Conservation (phyloP, 2,329 filamentous ascomycete genomes). For the Endothia cerciana region DNA sequence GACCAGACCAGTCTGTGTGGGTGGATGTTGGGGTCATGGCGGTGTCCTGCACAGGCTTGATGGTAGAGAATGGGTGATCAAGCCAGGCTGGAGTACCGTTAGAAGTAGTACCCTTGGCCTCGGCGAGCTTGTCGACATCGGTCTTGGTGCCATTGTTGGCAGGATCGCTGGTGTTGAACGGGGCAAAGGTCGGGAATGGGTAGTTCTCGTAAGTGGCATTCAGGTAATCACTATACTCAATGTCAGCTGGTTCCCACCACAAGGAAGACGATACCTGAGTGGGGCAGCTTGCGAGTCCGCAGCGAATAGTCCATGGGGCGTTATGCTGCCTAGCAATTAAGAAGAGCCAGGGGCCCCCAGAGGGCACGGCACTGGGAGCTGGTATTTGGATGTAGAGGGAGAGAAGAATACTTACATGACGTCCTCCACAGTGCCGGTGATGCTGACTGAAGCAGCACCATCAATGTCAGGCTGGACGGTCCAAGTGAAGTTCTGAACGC, state of each 20-base stretch:
- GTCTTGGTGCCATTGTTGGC: background rate
- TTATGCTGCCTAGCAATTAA: background rate
- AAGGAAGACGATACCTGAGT: background rate
- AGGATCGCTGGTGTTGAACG: background rate
- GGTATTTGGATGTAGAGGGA: background rate
- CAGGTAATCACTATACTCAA: background rate
- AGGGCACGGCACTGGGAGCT: background rate
- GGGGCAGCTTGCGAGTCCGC: background rate
- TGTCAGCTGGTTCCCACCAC: background rate
- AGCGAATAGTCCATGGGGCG: background rate
- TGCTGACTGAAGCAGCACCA: slow-evolving; percentile 1
- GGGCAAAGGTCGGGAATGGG: background rate
- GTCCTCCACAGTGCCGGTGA: slow-evolving; percentile 20
- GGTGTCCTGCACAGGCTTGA: background rate
- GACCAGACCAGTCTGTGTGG: background rate
- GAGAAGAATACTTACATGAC: background rate
- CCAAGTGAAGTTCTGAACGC: slow-evolving; percentile 17
- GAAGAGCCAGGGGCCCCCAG: background rate
- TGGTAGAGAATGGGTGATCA: background rate
- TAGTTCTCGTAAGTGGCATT: background rate
- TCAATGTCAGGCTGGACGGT: slow-evolving; percentile 5
- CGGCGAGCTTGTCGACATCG: background rate
- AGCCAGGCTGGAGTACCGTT: background rate
- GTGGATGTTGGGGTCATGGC: background rate
- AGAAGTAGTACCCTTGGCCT: background rate